A percentile compares a stretch with the other conserved stretches of the same genome.
phyloP scores from a whole-genome alignment of 2,329 filamentous ascomycete species.

The Apiospora marii region DNA sequence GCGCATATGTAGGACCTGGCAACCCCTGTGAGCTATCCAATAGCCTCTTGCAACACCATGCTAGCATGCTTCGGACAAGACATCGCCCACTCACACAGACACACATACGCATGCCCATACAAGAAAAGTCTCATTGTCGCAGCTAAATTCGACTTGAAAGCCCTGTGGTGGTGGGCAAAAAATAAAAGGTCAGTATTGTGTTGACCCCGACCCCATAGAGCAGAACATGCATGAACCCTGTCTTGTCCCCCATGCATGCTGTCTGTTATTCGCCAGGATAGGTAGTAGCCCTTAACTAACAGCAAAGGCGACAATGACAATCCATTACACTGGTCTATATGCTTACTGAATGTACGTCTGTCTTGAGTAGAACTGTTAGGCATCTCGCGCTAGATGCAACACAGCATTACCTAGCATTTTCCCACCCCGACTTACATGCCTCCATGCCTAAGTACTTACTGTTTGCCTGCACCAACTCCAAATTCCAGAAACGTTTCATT shows the following conservation, averaged over 20 bases:
- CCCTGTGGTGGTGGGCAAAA: neutral
- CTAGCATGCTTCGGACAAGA: neutral
- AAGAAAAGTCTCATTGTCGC: neutral
- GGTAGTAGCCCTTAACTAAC: neutral
- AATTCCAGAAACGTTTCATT: neutral
- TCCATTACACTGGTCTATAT: neutral
- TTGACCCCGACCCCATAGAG: neutral
- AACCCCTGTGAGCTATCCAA: neutral
- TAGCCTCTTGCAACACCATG: neutral
- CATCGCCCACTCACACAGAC: neutral
- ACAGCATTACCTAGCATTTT: neutral
- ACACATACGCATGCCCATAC: neutral
- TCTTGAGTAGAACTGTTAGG: no score
- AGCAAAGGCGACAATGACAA: neutral
- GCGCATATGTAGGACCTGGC: neutral
- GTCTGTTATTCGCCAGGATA: neutral
- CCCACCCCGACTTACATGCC: neutral
- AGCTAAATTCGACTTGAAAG: neutral
- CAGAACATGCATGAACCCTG: constrained; percentile 9
- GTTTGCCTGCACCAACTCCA: constrained; percentile 1
- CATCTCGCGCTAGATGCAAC: neutral
- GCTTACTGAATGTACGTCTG: neutral
- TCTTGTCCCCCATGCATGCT: neutral
- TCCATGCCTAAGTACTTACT: neutral
- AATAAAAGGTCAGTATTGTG: neutral